Evolutionary conservation across 2,329 filamentous ascomycete genomes (phyloP).

Genomic region (Apiospora hydei): DNA sequence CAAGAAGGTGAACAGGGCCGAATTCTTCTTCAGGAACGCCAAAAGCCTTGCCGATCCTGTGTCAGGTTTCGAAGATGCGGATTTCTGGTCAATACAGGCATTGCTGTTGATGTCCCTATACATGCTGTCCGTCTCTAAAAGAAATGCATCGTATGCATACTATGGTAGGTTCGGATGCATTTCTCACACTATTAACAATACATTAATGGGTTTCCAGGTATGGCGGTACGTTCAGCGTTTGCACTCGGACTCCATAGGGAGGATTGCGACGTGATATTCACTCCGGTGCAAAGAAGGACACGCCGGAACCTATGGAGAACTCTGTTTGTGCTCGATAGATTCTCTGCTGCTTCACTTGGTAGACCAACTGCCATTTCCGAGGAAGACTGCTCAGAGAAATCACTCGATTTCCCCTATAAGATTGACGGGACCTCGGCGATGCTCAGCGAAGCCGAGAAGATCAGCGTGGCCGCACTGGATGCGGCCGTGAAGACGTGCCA

Average conservation of each 20-base stretch:
- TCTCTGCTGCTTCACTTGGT: constrained; percentile 68
- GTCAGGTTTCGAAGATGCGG: constrained; percentile 64
- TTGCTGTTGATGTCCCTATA: constrained; percentile 70
- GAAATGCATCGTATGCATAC: constrained; percentile 69
- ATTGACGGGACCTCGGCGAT: background rate
- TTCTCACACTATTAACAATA: background rate
- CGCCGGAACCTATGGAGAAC: constrained; percentile 69
- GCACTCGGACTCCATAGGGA: constrained; percentile 68
- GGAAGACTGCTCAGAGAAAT: constrained; percentile 64
- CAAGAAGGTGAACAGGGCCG: constrained; percentile 58
- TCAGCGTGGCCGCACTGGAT: constrained; percentile 51
- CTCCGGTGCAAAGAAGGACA: constrained; percentile 50
- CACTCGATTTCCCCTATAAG: constrained; percentile 40
- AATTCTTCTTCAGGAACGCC: constrained; percentile 68
- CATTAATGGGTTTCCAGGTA: constrained; percentile 49
- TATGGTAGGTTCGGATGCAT: constrained; percentile 52
- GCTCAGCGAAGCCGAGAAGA: constrained; percentile 31
- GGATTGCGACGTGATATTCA: constrained; percentile 64
- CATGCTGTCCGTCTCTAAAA: constrained; percentile 66
- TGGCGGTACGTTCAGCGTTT: constrained; percentile 69
- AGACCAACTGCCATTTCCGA: constrained; percentile 68
- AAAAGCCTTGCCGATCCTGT: constrained; percentile 56
- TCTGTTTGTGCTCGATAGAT: constrained; percentile 69
- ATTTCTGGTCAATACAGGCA: constrained; percentile 71
- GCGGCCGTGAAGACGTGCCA: constrained; percentile 64